Evolutionary conservation across 2,329 filamentous ascomycete species (phyloP).

Genomic region (Fusarium circinatum): DNA sequence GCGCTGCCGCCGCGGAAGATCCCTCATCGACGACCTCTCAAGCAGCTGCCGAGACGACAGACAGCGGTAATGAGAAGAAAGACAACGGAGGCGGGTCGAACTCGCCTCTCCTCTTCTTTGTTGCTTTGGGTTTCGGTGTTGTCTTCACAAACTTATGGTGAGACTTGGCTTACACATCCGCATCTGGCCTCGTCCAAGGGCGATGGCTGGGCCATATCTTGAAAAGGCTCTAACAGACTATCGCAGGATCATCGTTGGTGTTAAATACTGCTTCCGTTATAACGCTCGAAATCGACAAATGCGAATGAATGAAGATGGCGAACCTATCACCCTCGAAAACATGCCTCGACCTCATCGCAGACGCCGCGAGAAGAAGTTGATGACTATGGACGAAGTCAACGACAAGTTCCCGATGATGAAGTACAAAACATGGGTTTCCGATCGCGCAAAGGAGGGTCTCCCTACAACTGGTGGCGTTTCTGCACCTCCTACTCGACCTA

Average conservation of each 20-base stretch:
- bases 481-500: slow-evolving; percentile 75
- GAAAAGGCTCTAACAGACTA: slow-evolving; percentile 39
- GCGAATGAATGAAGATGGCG: slow-evolving; percentile 81
- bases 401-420: slow-evolving; percentile 95
- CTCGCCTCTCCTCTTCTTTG: slow-evolving; percentile 77
- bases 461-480: slow-evolving; percentile 87
- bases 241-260: slow-evolving; percentile 95
- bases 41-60: slow-evolving; percentile 31
- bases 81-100: slow-evolving; percentile 48
- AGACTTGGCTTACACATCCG: slow-evolving; percentile 48
- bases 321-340: slow-evolving; percentile 86
- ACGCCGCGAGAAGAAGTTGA: slow-evolving; percentile 95
- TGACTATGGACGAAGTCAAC: slow-evolving; percentile 99
- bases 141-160: slow-evolving; percentile 99
- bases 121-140: slow-evolving; percentile 94
- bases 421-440: slow-evolving; percentile 94
- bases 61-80: slow-evolving; percentile 18
- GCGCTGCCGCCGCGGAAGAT: slow-evolving; percentile 35
- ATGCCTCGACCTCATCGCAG: slow-evolving; percentile 88
- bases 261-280: slow-evolving; percentile 99
- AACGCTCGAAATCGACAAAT: slow-evolving; percentile 90
- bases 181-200: slow-evolving; percentile 61
- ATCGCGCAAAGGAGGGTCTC: slow-evolving; percentile 83
- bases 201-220: slow-evolving; percentile 57
- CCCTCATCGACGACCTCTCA: slow-evolving; percentile 34